These are phyloP conservation scores for Odontarrhena argentea DNA, from an alignment of 345 rosid species.

Conservation along the genomic window DNA sequence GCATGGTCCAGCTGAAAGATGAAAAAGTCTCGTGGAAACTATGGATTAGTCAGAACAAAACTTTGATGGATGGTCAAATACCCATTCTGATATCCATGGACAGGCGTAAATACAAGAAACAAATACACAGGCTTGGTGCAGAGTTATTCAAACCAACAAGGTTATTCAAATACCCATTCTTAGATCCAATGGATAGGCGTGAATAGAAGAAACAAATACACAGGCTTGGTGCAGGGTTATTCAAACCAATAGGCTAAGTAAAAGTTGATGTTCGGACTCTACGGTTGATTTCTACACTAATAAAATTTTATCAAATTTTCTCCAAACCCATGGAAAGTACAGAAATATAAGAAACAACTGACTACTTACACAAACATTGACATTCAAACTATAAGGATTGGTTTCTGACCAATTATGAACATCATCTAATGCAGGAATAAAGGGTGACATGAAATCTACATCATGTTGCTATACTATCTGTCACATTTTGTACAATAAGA, in stretches of 20 bases:
- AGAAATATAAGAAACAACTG: not conserved
- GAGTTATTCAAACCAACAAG: not conserved
- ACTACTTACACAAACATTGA: not conserved
- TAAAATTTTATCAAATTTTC: conserved; percentile 9
- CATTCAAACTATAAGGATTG: conserved; percentile 3
- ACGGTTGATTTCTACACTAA: not conserved
- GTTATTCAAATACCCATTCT: not conserved
- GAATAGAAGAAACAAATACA: not conserved
- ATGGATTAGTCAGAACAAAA: not conserved
- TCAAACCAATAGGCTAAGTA: not conserved
- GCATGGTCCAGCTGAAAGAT: not conserved
- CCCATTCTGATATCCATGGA: not conserved
- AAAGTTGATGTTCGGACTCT: not conserved
- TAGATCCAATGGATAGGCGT: not conserved
- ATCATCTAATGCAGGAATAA: not conserved
- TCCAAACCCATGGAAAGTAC: not conserved
- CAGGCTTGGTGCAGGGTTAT: not conserved
- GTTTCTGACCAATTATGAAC: not conserved
- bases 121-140: not conserved
- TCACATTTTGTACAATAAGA: conserved; percentile 5
- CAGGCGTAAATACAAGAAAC: not conserved
- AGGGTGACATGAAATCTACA: not conserved
- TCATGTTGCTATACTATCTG: not conserved
- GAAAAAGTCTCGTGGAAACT: not conserved
- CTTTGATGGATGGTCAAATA: too few relatives aligned